A percentile compares a stretch with the other conserved stretches of the same genome.
Conservation (phyloP, 1,284 basidiomycete species). For the Cutaneotrichosporon sp. region DNA sequence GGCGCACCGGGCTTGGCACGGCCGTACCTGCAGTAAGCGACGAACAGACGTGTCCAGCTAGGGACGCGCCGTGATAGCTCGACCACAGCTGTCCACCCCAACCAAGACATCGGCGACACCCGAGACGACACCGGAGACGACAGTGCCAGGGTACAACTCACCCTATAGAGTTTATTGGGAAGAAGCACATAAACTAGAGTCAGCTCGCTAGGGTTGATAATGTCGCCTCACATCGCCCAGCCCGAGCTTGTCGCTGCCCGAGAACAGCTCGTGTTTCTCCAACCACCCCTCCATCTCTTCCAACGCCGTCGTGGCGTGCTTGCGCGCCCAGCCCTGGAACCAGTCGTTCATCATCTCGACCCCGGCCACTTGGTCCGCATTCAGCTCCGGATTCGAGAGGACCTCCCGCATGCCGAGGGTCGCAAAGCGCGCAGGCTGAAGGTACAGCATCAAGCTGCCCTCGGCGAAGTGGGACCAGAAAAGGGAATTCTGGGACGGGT, state of each 20-base stretch:
- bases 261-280: constrained; percentile 25
- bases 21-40: no score
- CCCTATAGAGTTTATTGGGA: constrained; percentile 4
- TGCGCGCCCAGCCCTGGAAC: constrained; percentile 13
- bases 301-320: constrained; percentile 6
- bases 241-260: constrained; percentile 31
- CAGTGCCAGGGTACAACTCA: no score
- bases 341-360: constrained; percentile 22
- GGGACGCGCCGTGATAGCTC: no score
- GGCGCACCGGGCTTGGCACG: neutral
- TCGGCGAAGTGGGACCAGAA: constrained; percentile 42
- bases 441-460: constrained; percentile 33
- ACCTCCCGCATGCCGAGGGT: constrained; percentile 4
- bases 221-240: constrained; percentile 2
- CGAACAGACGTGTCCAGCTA: no score
- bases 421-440: constrained; percentile 28
- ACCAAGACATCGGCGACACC: no score
- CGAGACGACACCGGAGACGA: no score
- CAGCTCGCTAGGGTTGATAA: neutral
- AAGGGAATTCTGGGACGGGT: constrained; percentile 17
- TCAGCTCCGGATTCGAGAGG: neutral
- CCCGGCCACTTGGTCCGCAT: constrained; percentile 20
- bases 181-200: constrained; percentile 13
- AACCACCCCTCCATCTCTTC: constrained; percentile 29
- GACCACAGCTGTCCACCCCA: no score